A percentile compares a stretch with the other conserved stretches of the same genome.
Evolutionary conservation across 2,329 filamentous ascomycete species (phyloP).

Genomic region (Phyllosticta citriasiana): DNA sequence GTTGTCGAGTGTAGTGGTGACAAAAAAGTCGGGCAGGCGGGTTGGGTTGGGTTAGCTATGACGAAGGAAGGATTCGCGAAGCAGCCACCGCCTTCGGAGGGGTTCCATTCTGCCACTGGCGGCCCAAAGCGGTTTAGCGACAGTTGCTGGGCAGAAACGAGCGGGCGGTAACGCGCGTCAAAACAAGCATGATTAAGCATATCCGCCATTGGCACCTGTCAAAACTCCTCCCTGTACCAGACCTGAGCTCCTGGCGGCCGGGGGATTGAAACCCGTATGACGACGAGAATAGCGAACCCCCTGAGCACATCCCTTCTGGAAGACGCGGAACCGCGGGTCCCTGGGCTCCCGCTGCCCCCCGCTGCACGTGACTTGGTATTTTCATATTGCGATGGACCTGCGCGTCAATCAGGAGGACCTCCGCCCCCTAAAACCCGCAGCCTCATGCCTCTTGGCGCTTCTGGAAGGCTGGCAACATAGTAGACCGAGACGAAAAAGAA

Average conservation of each 20-base stretch:
- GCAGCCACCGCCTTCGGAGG: conserved; percentile 12
- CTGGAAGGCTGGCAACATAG: not conserved
- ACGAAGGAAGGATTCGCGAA: conserved; percentile 6
- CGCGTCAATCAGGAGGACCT: conserved; percentile 8
- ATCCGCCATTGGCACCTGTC: not conserved
- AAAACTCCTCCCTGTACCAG: not conserved
- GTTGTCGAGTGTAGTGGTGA: not conserved
- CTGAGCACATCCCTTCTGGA: not conserved
- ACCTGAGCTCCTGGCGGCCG: not conserved
- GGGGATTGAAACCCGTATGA: not conserved
- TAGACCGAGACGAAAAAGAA: not conserved
- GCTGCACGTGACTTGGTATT: conserved; percentile 20
- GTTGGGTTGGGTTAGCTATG: conserved; percentile 10
- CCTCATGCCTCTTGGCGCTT: not conserved
- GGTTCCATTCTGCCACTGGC: conserved; percentile 13
- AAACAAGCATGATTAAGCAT: not conserved
- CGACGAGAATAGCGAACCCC: not conserved
- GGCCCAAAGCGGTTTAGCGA: not conserved
- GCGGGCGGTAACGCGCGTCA: not conserved
- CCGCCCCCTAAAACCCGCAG: not conserved
- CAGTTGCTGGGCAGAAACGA: not conserved
- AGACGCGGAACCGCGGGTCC: not conserved
- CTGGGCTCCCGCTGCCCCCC: conserved; percentile 19
- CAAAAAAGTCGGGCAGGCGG: not conserved
- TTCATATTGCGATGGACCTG: conserved; percentile 10